Percentiles rank a stretch among this genome's conserved stretches.
Evolutionary conservation across 2,329 filamentous ascomycete genomes (phyloP).

Genomic region (Sporothrix humicola): DNA sequence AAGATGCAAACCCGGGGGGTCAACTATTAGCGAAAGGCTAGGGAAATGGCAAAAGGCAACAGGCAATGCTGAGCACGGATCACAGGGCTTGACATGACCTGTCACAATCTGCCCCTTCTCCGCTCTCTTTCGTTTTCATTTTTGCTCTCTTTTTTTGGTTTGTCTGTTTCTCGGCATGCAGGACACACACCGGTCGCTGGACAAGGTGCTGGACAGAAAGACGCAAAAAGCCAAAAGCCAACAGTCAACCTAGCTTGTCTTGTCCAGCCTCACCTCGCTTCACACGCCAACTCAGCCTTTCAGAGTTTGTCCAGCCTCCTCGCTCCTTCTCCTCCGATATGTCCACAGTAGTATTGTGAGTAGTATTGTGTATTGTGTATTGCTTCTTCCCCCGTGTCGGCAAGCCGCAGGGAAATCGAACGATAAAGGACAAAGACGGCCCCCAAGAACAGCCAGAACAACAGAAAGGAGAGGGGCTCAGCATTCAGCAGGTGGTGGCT

Average conservation of each 20-base stretch:
- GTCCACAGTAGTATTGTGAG: no score
- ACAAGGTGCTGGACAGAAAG: not conserved
- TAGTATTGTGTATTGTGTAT: not conserved
- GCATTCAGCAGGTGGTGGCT: not conserved
- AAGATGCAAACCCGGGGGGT: not conserved
- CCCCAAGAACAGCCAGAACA: not conserved
- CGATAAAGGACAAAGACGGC: not conserved
- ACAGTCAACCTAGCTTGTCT: no score
- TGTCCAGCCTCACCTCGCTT: not conserved
- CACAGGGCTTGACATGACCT: conserved; percentile 8
- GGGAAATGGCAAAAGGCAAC: not conserved
- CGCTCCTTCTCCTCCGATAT: not conserved
- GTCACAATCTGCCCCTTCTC: conserved; percentile 16
- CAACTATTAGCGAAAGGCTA: not conserved
- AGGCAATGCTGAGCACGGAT: not conserved
- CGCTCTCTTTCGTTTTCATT: conserved; percentile 1
- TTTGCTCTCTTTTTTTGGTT: not conserved
- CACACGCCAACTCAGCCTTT: no score
- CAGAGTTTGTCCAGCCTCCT: no score
- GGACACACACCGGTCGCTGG: conserved; percentile 10
- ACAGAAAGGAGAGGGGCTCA: not conserved
- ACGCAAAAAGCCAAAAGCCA: no score
- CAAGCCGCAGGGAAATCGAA: conserved; percentile 21
- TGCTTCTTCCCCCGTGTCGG: not conserved
- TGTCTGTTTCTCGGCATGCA: conserved; percentile 17